phyloP scores from a whole-genome alignment of 768 basidiomycete species.

The Tylopilus balloui region DNA sequence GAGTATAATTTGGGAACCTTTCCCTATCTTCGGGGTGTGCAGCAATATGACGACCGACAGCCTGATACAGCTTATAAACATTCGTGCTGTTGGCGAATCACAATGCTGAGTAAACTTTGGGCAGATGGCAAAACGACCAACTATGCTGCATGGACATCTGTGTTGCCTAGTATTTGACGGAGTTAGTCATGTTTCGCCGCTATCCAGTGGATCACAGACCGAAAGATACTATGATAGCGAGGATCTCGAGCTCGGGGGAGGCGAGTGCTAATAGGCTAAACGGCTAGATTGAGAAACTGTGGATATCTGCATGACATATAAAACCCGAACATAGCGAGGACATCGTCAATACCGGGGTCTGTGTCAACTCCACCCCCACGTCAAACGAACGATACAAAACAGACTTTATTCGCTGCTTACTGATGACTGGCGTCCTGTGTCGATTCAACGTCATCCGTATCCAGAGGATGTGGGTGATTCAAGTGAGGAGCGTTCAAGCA shows the following conservation, averaged over 20 bases:
- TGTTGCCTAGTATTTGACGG: conserved; percentile 58
- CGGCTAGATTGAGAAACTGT: not conserved
- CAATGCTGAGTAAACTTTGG: not conserved
- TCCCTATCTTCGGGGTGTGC: conserved; percentile 46
- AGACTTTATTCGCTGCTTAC: conserved; percentile 37
- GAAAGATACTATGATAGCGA: conserved; percentile 72
- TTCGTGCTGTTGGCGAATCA: conserved; percentile 47
- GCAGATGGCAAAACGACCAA: conserved; percentile 25
- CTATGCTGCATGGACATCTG: conserved; percentile 59
- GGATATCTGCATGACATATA: not conserved
- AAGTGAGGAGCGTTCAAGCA: not conserved
- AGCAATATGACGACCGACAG: conserved; percentile 55
- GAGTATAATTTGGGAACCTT: conserved; percentile 62
- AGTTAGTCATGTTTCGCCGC: not conserved
- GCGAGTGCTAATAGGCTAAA: conserved; percentile 72
- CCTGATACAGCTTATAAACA: conserved; percentile 71
- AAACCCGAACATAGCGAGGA: conserved; percentile 61
- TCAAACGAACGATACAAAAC: conserved; percentile 1
- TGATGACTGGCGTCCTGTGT: conserved; percentile 56
- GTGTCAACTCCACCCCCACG: conserved; percentile 60
- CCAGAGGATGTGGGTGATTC: not conserved
- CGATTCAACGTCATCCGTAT: conserved; percentile 16
- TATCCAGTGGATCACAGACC: conserved; percentile 39
- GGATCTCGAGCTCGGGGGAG: conserved; percentile 78
- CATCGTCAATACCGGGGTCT: conserved; percentile 84